Percentiles rank a stretch among this genome's conserved stretches.
phyloP scores from a whole-genome alignment of 1,284 basidiomycete genomes.

The Pseudozyma pruni region DNA sequence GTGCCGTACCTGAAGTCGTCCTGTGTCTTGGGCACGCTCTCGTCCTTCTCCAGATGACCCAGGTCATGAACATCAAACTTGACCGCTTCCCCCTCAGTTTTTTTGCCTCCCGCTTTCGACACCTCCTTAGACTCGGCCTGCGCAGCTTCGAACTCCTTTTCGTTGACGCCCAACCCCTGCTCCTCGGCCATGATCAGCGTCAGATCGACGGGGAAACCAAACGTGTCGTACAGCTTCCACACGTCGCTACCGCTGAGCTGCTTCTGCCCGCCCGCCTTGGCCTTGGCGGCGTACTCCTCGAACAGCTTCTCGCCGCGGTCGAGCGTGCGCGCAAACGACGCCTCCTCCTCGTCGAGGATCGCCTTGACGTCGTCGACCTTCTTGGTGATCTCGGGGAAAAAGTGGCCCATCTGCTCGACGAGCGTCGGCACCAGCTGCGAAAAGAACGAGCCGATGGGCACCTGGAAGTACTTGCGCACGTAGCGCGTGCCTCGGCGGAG shows the following conservation, averaged over 20 bases:
- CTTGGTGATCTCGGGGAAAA: slow-evolving; percentile 93
- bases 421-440: slow-evolving; percentile 89
- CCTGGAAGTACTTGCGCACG: slow-evolving; percentile 93
- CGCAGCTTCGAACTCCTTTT: slow-evolving; percentile 88
- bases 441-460: slow-evolving; percentile 95
- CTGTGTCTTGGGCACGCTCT: slow-evolving; percentile 87
- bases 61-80: slow-evolving; percentile 97
- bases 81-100: slow-evolving; percentile 73
- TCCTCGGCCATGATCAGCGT: slow-evolving; percentile 98
- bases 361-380: slow-evolving; percentile 88
- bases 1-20: slow-evolving; percentile 89
- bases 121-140: slow-evolving; percentile 89
- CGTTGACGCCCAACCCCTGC: slow-evolving; percentile 83
- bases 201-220: slow-evolving; percentile 96
- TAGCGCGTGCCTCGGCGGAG: slow-evolving; percentile 91
- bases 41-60: slow-evolving; percentile 83
- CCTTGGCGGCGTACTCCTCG: slow-evolving; percentile 83
- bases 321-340: slow-evolving; percentile 93
- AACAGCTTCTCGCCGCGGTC: slow-evolving; percentile 97
- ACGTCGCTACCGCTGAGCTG: slow-evolving; percentile 89
- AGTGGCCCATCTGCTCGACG: slow-evolving; percentile 85
- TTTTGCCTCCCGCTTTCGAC: slow-evolving; percentile 82
- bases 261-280: slow-evolving; percentile 75
- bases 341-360: slow-evolving; percentile 96
- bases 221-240: slow-evolving; percentile 98